These are phyloP conservation scores for Musa acuminata DNA, from an alignment of 176 grass and related monocot species.

Conservation along the genomic window DNA sequence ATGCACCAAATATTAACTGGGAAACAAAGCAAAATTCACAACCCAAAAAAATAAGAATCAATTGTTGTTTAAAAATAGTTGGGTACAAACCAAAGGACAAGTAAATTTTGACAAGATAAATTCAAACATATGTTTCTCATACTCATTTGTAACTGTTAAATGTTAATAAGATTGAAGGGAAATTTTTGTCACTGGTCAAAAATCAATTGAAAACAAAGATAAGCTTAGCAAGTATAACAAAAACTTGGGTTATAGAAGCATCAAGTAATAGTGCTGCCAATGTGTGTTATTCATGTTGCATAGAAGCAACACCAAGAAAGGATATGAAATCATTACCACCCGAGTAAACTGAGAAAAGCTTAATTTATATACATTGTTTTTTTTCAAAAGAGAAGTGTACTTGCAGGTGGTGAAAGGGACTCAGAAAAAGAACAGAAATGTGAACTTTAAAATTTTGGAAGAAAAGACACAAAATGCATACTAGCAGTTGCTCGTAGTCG, in stretches of 20 bases:
- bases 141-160: no score
- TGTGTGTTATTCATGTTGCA: background rate
- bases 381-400: background rate
- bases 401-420: no score
- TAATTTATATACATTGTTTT: background rate
- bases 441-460: background rate
- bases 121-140: no score
- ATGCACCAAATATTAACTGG: no score
- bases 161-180: no score
- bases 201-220: no score
- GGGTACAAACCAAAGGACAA: no score
- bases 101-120: no score
- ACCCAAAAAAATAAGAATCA: no score
- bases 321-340: background rate
- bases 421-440: background rate
- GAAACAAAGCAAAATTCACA: no score
- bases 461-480: background rate
- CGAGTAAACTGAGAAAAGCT: background rate
- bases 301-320: background rate
- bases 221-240: background rate
- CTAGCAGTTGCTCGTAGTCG: background rate
- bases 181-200: no score
- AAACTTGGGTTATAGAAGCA: background rate
- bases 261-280: background rate
- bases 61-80: no score